These are phyloP conservation scores for Alternaria postmessia DNA, from an alignment of 2,329 filamentous ascomycete species.

Conservation along the genomic window DNA sequence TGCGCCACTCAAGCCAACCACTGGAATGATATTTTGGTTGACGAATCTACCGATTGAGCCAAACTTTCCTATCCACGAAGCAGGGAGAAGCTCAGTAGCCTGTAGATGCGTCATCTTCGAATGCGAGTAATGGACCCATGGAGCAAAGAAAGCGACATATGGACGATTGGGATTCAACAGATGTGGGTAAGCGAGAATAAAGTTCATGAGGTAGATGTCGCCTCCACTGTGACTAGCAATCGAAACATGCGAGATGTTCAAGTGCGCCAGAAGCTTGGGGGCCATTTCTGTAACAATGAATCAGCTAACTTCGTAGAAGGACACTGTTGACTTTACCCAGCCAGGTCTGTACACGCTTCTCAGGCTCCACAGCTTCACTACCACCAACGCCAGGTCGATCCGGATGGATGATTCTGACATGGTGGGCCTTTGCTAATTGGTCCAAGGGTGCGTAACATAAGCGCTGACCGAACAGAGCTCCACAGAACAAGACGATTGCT, in stretches of 20 bases:
- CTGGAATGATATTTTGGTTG: slow-evolving; percentile 34
- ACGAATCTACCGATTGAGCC: slow-evolving; percentile 29
- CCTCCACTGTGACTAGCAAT: slow-evolving; percentile 46
- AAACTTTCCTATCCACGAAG: slow-evolving; percentile 36
- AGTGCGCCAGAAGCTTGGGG: slow-evolving; percentile 37
- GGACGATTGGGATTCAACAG: slow-evolving; percentile 37
- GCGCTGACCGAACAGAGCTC: slow-evolving; percentile 37
- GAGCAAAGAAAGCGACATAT: slow-evolving; percentile 43
- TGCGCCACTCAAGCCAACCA: slow-evolving; percentile 29
- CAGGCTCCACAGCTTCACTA: slow-evolving; percentile 34
- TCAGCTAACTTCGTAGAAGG: neutral
- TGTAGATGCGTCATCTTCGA: slow-evolving; percentile 30
- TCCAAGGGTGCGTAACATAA: slow-evolving; percentile 39
- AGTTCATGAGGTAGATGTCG: slow-evolving; percentile 41
- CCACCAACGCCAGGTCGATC: slow-evolving; percentile 43
- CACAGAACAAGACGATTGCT: slow-evolving; percentile 42
- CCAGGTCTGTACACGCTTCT: slow-evolving; percentile 37
- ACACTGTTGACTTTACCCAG: slow-evolving; percentile 25
- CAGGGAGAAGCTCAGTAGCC: slow-evolving; percentile 37
- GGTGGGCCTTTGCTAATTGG: slow-evolving; percentile 34
- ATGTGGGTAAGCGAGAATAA: slow-evolving; percentile 35
- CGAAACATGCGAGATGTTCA: slow-evolving; percentile 41
- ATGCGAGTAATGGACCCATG: slow-evolving; percentile 43
- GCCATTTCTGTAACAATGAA: slow-evolving; percentile 36
- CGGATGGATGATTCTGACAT: slow-evolving; percentile 41